Conservation (phyloP, 192 early-diverging fungal genomes). For the Nowakowskiella sp. region DNA sequence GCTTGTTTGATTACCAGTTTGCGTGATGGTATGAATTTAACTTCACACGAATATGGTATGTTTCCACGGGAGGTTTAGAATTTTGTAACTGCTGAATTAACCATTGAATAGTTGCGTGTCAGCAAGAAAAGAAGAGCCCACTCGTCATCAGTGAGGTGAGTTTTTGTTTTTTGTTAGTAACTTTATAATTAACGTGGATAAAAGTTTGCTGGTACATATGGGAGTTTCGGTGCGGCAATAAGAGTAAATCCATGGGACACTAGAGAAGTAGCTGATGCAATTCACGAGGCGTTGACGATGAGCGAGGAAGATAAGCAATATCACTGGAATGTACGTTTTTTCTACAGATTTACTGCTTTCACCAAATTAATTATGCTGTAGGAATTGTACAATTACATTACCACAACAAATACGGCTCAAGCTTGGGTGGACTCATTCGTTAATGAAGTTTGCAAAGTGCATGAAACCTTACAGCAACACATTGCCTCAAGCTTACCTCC, state of each 20-base stretch:
- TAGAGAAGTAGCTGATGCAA: slow-evolving; percentile 34
- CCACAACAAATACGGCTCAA: slow-evolving; percentile 25
- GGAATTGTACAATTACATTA: slow-evolving; percentile 31
- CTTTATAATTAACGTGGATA: not conserved
- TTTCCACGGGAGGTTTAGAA: too few relatives aligned
- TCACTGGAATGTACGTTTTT: slow-evolving; percentile 36
- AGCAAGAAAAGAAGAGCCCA: slow-evolving; percentile 39
- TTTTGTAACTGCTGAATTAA: slow-evolving; percentile 2
- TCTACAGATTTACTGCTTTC: not conserved
- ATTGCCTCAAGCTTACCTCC: slow-evolving; percentile 33
- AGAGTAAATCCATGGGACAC: slow-evolving; percentile 53
- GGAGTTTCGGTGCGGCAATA: slow-evolving; percentile 44
- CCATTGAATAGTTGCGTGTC: slow-evolving; percentile 34
- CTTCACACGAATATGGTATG: slow-evolving; percentile 44
- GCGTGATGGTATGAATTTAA: slow-evolving; percentile 55
- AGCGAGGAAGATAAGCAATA: slow-evolving; percentile 32
- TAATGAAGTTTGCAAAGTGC: slow-evolving; percentile 23
- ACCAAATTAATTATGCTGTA: slow-evolving; percentile 10
- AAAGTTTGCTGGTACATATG: slow-evolving; percentile 49
- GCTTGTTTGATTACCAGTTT: slow-evolving; percentile 48
- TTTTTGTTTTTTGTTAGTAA: not conserved
- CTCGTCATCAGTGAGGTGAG: slow-evolving; percentile 46
- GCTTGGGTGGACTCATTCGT: slow-evolving; percentile 37
- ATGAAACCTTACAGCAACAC: slow-evolving; percentile 24
- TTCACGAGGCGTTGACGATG: slow-evolving; percentile 36